Percentiles rank a stretch among this genome's conserved stretches.
Conservation (phyloP, 1,284 basidiomycete species). For the Sparassis latifolia region DNA sequence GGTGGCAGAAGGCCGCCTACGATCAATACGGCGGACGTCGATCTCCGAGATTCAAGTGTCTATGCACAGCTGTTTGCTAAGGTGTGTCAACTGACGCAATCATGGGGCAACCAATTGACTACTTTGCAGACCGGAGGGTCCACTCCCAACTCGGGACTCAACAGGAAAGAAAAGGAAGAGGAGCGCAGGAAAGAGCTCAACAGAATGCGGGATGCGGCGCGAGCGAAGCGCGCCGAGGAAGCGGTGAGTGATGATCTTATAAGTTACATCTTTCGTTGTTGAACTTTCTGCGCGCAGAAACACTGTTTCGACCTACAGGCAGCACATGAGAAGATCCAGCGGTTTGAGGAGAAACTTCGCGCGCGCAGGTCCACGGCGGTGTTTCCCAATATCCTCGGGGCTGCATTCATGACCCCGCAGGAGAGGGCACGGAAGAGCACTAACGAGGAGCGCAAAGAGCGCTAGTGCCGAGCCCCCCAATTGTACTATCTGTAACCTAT, state of each 20-base stretch:
- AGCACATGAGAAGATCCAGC: constrained; percentile 59
- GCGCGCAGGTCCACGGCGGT: constrained; percentile 43
- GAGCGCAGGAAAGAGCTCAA: constrained; percentile 63
- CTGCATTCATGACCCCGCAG: constrained; percentile 45
- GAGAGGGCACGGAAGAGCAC: background rate
- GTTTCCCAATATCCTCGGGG: constrained; percentile 63
- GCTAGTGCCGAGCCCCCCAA: background rate
- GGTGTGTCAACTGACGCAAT: constrained; percentile 31
- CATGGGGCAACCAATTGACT: background rate
- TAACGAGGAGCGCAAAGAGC: background rate
- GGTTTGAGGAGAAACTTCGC: constrained; percentile 55
- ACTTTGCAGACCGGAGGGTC: constrained; percentile 38
- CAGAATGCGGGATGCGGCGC: constrained; percentile 65
- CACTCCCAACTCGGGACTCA: constrained; percentile 52
- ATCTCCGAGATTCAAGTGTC: constrained; percentile 53
- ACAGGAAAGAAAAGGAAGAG: constrained; percentile 56
- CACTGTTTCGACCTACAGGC: constrained; percentile 63
- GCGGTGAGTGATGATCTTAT: constrained; percentile 33
- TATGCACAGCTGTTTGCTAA: constrained; percentile 57
- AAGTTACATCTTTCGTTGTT: constrained; percentile 5
- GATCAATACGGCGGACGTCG: constrained; percentile 47
- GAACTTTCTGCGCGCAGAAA: constrained; percentile 33
- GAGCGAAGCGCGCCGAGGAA: constrained; percentile 48
- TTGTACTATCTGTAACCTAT: constrained; percentile 1
- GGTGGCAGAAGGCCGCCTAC: constrained; percentile 31